Evolutionary conservation across 2,329 filamentous ascomycete species (phyloP).

Genomic region (Colletotrichum nymphaeae): DNA sequence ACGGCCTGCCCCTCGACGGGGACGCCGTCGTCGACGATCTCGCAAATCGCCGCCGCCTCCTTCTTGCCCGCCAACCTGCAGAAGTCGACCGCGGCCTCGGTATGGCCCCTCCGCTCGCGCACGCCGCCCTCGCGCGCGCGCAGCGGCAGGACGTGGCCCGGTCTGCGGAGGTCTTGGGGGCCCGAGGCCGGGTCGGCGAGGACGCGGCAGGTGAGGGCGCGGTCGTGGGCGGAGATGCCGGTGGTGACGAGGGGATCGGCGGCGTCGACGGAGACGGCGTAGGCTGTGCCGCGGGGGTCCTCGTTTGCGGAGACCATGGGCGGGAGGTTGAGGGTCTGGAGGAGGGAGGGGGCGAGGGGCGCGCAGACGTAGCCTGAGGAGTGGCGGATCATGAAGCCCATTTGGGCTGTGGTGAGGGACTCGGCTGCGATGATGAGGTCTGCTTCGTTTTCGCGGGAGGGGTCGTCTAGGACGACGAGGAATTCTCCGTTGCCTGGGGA

Average conservation of each 20-base stretch:
- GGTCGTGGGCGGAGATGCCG: slow-evolving; percentile 90
- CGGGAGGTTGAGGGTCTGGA: slow-evolving; percentile 79
- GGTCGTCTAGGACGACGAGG: slow-evolving; percentile 93
- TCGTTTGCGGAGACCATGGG: slow-evolving; percentile 84
- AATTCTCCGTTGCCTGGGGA: slow-evolving; percentile 82
- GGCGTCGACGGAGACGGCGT: slow-evolving; percentile 90
- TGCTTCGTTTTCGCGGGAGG: slow-evolving; percentile 95
- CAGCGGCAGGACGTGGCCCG: slow-evolving; percentile 91
- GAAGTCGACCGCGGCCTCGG: slow-evolving; percentile 92
- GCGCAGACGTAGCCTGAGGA: slow-evolving; percentile 93
- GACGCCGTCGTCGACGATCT: slow-evolving; percentile 89
- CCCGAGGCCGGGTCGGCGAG: slow-evolving; percentile 76
- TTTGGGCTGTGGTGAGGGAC: slow-evolving; percentile 86
- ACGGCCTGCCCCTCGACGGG: slow-evolving; percentile 76
- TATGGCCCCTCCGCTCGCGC: slow-evolving; percentile 83
- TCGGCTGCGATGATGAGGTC: slow-evolving; percentile 96
- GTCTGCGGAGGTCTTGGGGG: slow-evolving; percentile 76
- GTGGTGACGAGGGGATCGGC: slow-evolving; percentile 80
- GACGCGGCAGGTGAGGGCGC: slow-evolving; percentile 81
- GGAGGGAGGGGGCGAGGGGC: slow-evolving; percentile 78
- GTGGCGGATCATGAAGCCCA: slow-evolving; percentile 95
- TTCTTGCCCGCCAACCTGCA: slow-evolving; percentile 85
- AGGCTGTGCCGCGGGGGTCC: slow-evolving; percentile 91
- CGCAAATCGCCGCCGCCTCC: slow-evolving; percentile 85
- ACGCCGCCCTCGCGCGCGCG: slow-evolving; percentile 84